A percentile compares a stretch with the other conserved stretches of the same genome.
phyloP scores from a whole-genome alignment of 345 rosid genomes.

The Diplotaxis tenuifolia region DNA sequence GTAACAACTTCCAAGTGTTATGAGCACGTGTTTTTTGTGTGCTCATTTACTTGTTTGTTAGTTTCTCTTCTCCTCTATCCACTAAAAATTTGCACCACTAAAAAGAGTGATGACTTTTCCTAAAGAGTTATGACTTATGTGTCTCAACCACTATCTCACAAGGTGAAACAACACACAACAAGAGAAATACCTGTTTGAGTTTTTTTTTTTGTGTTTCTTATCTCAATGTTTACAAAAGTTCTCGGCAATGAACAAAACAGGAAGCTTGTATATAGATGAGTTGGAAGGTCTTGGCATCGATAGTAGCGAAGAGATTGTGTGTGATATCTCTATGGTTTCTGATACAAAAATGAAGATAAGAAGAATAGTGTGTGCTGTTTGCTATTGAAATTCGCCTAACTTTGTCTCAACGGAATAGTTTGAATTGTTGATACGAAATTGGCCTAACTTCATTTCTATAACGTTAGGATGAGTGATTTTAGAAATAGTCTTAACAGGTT shows the following conservation, averaged over 20 bases:
- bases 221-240: too few relatives aligned
- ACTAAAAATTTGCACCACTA: neutral
- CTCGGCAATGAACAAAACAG: conserved; percentile 26
- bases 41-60: neutral
- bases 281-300: conserved; percentile 81
- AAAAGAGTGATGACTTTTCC: neutral
- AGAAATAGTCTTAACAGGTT: neutral
- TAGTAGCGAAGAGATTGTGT: conserved; percentile 91
- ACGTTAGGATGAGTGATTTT: neutral
- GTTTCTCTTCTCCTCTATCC: neutral
- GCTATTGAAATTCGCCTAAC: conserved; percentile 4
- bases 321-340: conserved; percentile 39
- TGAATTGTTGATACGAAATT: too few relatives aligned
- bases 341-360: neutral
- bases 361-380: conserved; percentile 22
- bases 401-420: too few relatives aligned
- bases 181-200: neutral
- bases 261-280: conserved; percentile 78
- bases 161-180: conserved; percentile 21
- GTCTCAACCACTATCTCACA: conserved; percentile 66
- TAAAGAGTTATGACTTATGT: too few relatives aligned
- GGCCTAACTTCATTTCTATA: too few relatives aligned
- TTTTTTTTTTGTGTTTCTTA: neutral
- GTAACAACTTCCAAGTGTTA: neutral
- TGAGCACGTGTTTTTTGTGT: neutral